phyloP scores from a whole-genome alignment of 2,329 filamentous ascomycete genomes.

The Venturia nashicola region DNA sequence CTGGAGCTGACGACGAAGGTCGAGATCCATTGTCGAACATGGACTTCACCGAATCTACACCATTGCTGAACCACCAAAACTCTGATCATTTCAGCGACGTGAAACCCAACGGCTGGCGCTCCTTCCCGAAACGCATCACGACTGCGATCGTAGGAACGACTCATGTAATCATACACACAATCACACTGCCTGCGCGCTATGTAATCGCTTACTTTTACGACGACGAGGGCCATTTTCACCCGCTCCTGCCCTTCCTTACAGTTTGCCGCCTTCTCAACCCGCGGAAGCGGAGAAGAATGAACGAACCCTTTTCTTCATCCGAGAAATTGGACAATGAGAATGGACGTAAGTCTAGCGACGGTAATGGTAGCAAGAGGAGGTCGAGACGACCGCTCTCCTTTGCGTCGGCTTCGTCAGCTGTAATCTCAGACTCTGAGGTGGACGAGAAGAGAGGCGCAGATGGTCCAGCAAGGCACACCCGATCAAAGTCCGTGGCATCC shows the following conservation, averaged over 20 bases:
- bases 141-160: slow-evolving; percentile 63
- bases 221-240: slow-evolving; percentile 64
- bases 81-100: slow-evolving; percentile 21
- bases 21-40: slow-evolving; percentile 19
- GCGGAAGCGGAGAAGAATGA: slow-evolving; percentile 5
- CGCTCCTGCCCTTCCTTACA: slow-evolving; percentile 59
- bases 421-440: slow-evolving; percentile 55
- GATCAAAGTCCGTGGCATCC: slow-evolving; percentile 44
- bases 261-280: slow-evolving; percentile 34
- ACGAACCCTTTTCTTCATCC: background rate
- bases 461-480: slow-evolving; percentile 41
- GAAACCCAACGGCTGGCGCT: slow-evolving; percentile 26
- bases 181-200: slow-evolving; percentile 72
- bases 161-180: slow-evolving; percentile 63
- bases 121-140: slow-evolving; percentile 57
- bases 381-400: slow-evolving; percentile 28
- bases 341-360: background rate
- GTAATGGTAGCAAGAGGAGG: slow-evolving; percentile 10
- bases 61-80: slow-evolving; percentile 38
- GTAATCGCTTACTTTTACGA: slow-evolving; percentile 75
- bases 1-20: slow-evolving; percentile 7
- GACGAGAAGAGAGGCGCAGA: slow-evolving; percentile 31
- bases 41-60: slow-evolving; percentile 52
- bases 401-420: slow-evolving; percentile 46
- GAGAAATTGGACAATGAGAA: background rate